phyloP scores from a whole-genome alignment of 306 rosid genomes.

The Glycine tomentella region DNA sequence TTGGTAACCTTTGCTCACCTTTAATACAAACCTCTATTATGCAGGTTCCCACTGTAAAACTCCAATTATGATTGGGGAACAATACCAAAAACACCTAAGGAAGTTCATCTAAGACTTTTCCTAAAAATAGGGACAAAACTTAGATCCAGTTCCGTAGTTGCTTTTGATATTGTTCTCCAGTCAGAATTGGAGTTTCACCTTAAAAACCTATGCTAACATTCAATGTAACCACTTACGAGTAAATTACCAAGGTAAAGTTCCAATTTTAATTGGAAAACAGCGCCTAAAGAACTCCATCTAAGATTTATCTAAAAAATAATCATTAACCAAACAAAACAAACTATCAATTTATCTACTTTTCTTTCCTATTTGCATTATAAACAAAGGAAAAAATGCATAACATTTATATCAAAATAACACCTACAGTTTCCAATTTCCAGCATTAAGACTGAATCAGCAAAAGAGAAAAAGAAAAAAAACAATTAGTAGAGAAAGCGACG shows the following conservation, averaged over 20 bases:
- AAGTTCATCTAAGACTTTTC: neutral
- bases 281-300: neutral
- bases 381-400: neutral
- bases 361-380: neutral
- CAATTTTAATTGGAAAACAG: neutral
- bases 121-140: neutral
- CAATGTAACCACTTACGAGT: neutral
- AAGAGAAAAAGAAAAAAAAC: neutral
- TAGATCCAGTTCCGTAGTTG: neutral
- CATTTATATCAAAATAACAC: neutral
- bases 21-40: neutral
- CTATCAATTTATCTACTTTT: neutral
- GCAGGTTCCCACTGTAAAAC: neutral
- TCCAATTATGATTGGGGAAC: neutral
- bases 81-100: neutral
- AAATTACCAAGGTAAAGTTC: neutral
- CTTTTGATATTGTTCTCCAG: neutral
- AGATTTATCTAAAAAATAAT: neutral
- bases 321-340: too few species aligned
- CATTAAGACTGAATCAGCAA: constrained; percentile 14
- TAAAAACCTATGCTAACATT: neutral
- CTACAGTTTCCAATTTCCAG: constrained; percentile 10
- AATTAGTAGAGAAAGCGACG: neutral
- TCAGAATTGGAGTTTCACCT: neutral
- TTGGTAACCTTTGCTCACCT: neutral